Evolutionary conservation across 768 basidiomycete species (phyloP).

Genomic region (Boletus insuetus): DNA sequence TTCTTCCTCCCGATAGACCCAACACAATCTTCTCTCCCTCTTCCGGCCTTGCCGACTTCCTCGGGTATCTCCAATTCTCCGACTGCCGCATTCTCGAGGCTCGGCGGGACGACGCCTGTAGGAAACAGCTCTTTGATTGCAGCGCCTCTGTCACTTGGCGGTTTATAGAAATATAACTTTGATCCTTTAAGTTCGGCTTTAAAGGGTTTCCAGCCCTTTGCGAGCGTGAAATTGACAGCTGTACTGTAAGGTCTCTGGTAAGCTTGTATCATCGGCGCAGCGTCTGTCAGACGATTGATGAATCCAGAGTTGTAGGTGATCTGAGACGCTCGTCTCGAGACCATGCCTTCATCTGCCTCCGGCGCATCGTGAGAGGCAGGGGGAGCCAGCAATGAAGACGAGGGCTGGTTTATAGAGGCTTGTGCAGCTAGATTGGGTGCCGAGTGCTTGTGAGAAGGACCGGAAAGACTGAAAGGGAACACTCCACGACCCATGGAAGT

Average conservation of each 20-base stretch:
- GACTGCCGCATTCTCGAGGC: slow-evolving; percentile 45
- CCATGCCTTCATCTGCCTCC: slow-evolving; percentile 31
- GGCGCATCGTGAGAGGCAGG: slow-evolving; percentile 46
- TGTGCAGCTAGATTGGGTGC: slow-evolving; percentile 12
- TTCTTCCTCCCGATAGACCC: slow-evolving; percentile 45
- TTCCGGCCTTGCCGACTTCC: slow-evolving; percentile 30
- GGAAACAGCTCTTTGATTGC: slow-evolving; percentile 78
- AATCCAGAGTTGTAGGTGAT: slow-evolving; percentile 75
- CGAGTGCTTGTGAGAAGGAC: slow-evolving; percentile 30
- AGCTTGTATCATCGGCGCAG: slow-evolving; percentile 40
- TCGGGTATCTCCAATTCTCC: slow-evolving; percentile 28
- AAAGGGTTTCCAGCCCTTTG: slow-evolving; percentile 84
- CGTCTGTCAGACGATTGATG: slow-evolving; percentile 63
- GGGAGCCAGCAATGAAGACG: slow-evolving; percentile 49
- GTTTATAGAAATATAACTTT: slow-evolving; percentile 85
- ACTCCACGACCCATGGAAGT: slow-evolving; percentile 21
- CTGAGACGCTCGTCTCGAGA: slow-evolving; percentile 68
- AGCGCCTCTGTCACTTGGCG: slow-evolving; percentile 62
- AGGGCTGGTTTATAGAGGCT: slow-evolving; percentile 31
- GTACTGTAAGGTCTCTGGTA: slow-evolving; percentile 29
- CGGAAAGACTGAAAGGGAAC: slow-evolving; percentile 30
- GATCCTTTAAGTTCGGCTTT: slow-evolving; percentile 82
- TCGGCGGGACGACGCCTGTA: slow-evolving; percentile 53
- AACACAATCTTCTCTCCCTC: slow-evolving; percentile 31
- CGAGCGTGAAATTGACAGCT: slow-evolving; percentile 38